phyloP scores from a whole-genome alignment of 352 stramenopile species.

The Peronosclerospora sorghi region DNA sequence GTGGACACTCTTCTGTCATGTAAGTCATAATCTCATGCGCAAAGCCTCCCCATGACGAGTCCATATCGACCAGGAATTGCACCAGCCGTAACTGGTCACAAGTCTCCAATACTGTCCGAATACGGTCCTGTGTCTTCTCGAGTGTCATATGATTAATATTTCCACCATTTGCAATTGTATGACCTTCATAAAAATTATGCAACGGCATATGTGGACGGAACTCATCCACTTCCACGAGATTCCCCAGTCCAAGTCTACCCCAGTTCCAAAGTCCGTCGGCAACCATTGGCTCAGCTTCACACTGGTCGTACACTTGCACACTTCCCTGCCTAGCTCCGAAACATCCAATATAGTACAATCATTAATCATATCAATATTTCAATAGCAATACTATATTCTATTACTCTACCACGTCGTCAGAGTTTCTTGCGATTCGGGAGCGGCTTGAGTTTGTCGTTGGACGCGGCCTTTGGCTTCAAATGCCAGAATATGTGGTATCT shows the following conservation, averaged over 20 bases:
- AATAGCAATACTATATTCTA: too few species aligned
- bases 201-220: conserved; percentile 68
- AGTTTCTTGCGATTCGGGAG: conserved; percentile 19
- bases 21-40: conserved; percentile 65
- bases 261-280: conserved; percentile 48
- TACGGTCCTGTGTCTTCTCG: conserved; percentile 46
- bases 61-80: conserved; percentile 66
- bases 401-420: conserved; percentile 28
- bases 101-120: conserved; percentile 48
- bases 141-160: conserved; percentile 39
- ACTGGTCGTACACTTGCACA: conserved; percentile 61
- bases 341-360: too few species aligned
- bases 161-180: conserved; percentile 33
- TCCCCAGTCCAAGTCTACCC: conserved; percentile 32
- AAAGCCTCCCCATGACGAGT: conserved; percentile 69
- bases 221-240: conserved; percentile 60
- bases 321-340: conserved; percentile 50
- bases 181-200: conserved; percentile 77
- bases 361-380: too few species aligned
- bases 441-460: conserved; percentile 2
- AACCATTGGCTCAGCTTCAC: conserved; percentile 3
- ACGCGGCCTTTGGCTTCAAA: conserved; percentile 69
- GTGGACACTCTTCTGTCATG: conserved; percentile 55
- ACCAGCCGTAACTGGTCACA: conserved; percentile 59
- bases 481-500: conserved; percentile 37